Percentiles rank a stretch among this genome's conserved stretches.
These are phyloP conservation scores for Melampsora larici-populina DNA, from an alignment of 1,284 basidiomycete genomes.

Conservation along the genomic window DNA sequence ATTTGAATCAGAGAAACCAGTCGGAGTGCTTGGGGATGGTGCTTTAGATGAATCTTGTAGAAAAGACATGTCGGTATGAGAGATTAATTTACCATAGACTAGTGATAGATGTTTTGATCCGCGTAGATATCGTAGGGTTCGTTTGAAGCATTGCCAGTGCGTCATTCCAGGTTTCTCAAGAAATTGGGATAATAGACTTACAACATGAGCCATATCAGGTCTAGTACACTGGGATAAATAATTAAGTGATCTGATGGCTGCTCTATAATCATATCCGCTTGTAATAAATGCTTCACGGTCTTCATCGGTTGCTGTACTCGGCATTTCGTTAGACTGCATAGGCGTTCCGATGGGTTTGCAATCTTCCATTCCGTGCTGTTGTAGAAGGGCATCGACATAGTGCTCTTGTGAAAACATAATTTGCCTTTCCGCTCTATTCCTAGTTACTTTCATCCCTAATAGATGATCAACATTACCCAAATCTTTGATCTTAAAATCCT, in stretches of 20 bases:
- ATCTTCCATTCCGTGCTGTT: slow-evolving; percentile 11
- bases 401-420: slow-evolving; percentile 6
- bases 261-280: slow-evolving; percentile 10
- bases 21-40: too few relatives aligned
- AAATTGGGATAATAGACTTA: slow-evolving; percentile 9
- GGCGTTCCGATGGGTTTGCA: slow-evolving; percentile 9
- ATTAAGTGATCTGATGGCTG: slow-evolving; percentile 16
- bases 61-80: too few relatives aligned
- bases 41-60: too few relatives aligned
- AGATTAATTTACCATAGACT: too few relatives aligned
- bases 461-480: background rate
- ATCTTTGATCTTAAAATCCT: too few relatives aligned
- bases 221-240: slow-evolving; percentile 21
- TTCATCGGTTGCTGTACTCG: slow-evolving; percentile 2
- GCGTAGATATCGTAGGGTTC: background rate
- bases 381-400: slow-evolving; percentile 8
- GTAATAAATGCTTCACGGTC: slow-evolving; percentile 5
- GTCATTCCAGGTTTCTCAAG: slow-evolving; percentile 7
- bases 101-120: background rate
- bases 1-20: too few relatives aligned
- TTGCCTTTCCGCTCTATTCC: background rate
- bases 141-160: slow-evolving; percentile 7
- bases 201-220: slow-evolving; percentile 8
- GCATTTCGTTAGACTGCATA: slow-evolving; percentile 17
- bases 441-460: slow-evolving; percentile 11